These are phyloP conservation scores for Coemansia sp. DNA, from an alignment of 192 early-diverging fungal genomes.

Conservation along the genomic window DNA sequence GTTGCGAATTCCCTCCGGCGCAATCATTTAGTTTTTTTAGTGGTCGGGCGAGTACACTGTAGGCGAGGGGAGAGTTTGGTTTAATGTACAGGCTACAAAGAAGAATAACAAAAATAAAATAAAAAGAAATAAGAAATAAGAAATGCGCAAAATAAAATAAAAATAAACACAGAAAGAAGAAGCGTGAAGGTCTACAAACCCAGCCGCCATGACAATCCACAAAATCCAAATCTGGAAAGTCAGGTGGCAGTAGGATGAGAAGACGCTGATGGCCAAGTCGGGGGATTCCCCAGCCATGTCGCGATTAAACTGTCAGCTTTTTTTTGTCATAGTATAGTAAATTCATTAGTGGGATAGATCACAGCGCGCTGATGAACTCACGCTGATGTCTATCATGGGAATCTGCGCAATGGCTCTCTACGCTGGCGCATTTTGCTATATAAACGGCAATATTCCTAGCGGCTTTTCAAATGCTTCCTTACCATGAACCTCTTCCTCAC, in stretches of 20 bases:
- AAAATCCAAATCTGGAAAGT: background rate
- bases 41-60: background rate
- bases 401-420: too few species aligned
- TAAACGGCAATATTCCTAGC: too few species aligned
- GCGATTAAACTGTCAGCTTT: too few species aligned
- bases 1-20: slow-evolving; percentile 53
- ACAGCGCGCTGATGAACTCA: too few species aligned
- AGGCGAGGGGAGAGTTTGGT: background rate
- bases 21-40: slow-evolving; percentile 38
- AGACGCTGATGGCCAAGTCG: too few species aligned
- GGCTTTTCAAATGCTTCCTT: too few species aligned
- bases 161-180: slow-evolving; percentile 1
- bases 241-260: background rate
- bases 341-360: too few species aligned
- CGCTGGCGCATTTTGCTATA: too few species aligned
- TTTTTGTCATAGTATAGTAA: too few species aligned
- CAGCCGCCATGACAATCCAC: background rate
- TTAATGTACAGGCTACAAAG: background rate
- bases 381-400: too few species aligned
- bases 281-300: too few species aligned
- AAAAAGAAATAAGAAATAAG: background rate
- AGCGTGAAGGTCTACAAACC: background rate
- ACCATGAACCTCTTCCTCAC: too few species aligned
- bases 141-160: background rate
- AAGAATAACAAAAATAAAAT: background rate